Conservation (phyloP, 176 grass and related monocot species). For the Pontederia crassipes region DNA sequence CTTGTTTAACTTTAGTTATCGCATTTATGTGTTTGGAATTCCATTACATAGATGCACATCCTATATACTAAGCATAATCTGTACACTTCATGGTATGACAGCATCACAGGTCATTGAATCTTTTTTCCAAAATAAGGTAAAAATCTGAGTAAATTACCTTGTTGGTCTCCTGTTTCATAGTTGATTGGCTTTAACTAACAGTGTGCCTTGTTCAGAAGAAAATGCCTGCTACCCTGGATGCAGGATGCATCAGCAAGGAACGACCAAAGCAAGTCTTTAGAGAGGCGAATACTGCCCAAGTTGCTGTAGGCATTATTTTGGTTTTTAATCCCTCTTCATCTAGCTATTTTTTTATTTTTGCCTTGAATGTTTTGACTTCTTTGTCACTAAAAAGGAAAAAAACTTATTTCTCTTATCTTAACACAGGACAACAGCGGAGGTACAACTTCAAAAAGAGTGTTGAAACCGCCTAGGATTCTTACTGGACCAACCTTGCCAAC, state of each 20-base stretch:
- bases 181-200: background rate
- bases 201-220: slow-evolving; percentile 3
- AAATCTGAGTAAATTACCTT: background rate
- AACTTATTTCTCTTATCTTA: background rate
- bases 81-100: slow-evolving; percentile 22
- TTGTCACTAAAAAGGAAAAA: background rate
- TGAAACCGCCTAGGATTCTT: slow-evolving; percentile 45
- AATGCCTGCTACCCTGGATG: background rate
- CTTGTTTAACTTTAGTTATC: background rate
- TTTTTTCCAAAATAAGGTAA: slow-evolving; percentile 56
- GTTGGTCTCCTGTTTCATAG: background rate
- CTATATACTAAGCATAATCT: too few relatives aligned
- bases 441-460: slow-evolving; percentile 39
- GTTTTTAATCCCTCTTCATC: too few relatives aligned
- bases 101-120: slow-evolving; percentile 31
- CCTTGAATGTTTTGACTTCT: too few relatives aligned
- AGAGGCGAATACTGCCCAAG: background rate
- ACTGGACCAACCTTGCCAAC: slow-evolving; percentile 42
- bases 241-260: background rate
- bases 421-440: slow-evolving; percentile 19
- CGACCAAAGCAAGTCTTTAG: background rate
- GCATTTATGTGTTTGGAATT: background rate
- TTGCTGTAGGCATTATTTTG: background rate
- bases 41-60: too few relatives aligned
- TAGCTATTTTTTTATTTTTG: too few relatives aligned